Conservation (phyloP, 345 rosid genomes). For the Eucalyptus curtisii region DNA sequence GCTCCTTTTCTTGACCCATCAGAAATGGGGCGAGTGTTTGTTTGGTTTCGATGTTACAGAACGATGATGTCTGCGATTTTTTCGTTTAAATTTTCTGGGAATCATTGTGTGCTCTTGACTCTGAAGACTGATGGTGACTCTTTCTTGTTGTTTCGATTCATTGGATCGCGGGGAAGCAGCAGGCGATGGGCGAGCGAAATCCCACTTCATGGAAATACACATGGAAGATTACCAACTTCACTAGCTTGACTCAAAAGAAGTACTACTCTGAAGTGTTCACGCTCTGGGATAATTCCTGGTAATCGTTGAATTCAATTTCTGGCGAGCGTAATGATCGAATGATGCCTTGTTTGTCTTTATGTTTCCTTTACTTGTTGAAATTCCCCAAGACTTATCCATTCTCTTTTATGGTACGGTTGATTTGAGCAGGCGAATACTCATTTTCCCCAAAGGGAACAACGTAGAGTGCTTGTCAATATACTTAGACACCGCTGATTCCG, state of each 20-base stretch:
- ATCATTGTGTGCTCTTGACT: not conserved
- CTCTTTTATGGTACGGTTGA: constrained; percentile 35
- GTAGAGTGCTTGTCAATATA: constrained; percentile 2
- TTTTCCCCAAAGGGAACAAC: constrained; percentile 12
- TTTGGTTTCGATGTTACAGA: not conserved
- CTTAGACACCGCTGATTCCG: constrained; percentile 6
- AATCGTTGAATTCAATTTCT: not conserved
- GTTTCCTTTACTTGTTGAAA: not conserved
- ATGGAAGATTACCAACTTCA: constrained; percentile 10
- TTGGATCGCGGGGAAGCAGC: not conserved
- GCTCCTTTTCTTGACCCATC: not conserved
- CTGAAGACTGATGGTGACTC: not conserved
- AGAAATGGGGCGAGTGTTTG: not conserved
- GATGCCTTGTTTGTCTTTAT: not conserved
- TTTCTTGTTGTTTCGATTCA: not conserved
- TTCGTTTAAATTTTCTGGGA: not conserved
- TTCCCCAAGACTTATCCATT: constrained; percentile 10
- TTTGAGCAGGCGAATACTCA: not conserved
- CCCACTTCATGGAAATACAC: constrained; percentile 3
- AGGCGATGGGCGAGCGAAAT: not conserved
- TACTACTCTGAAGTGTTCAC: constrained; percentile 5
- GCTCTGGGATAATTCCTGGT: constrained; percentile 3
- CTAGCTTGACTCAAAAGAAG: not conserved
- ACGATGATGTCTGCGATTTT: not conserved
- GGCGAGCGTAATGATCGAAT: not conserved